Evolutionary conservation across 2,329 filamentous ascomycete genomes (phyloP), one percentile per base, ranked within the genome.

Genomic region (Exutisphaerella laricina): DNA sequence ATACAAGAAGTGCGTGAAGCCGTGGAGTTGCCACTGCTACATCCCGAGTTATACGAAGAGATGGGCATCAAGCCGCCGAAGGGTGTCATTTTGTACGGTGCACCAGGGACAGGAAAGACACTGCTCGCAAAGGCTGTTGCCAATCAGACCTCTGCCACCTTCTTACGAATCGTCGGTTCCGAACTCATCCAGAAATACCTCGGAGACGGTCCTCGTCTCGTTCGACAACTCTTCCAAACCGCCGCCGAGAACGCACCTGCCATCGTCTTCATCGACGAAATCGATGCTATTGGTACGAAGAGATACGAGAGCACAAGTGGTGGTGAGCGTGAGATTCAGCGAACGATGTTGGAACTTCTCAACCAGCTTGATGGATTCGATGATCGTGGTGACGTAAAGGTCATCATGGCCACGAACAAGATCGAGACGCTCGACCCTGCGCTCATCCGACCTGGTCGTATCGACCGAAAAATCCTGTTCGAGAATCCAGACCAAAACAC

Each of bases 1-100:
- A 98, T 98, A 48, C 92, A 98, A 64, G 92, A 98, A 70, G 92
- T 98, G 33, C 79, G 92, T 56, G 92, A 98, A 72, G 94, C 92
- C 1, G 92, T 98, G 45, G 92, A 98, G 71, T 70, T 98, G 59
- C 92, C 92, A 4, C 74, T 98, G 51, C 75, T 98, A 46, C 92
- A 98, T 65, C 92, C 92, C 0, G 92, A 98, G 69, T 73, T 98
- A 39, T 98, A 98, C 69, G 92, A 98, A 68, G 92, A 98, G 73
- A 98, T 98, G 92, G 92, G 92, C 62, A 97, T 98, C 77, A 98
- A 98, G 70, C 92, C 92, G 4, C 92, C 92, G 48, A 98, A 98
- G 78, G 92, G 92, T 77, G 92, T 98, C 58, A 98, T 98, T 61
- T 82, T 98, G 18, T 98, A 98, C 66, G 92, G 92, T 70, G 88